Base-by-base conservation (phyloP, 768 basidiomycete species). In the Pleurotus sapidus region DNA sequence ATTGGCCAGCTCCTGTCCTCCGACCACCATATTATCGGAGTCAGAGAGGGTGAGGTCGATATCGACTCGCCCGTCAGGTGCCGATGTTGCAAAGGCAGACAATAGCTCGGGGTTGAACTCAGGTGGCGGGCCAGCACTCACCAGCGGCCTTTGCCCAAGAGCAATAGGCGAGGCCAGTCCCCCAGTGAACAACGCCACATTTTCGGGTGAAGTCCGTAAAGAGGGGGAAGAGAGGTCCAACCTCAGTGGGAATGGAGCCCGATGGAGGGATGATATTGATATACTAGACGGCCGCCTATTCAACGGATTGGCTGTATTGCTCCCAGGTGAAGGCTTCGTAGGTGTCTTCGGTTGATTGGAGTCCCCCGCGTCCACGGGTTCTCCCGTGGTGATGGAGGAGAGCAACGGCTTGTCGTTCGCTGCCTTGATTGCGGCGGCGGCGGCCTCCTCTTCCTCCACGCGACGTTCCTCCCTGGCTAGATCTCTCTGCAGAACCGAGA, bases 141-240 rank as follows among this genome's bases (percentile, higher is more conserved):
- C 82, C 46, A 88, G 88, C 4, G 91, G 90, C 64, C 84, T 88
- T 1, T 91, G 91, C 0, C 89, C 91, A 38, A 93, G 79, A 4
- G 87, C 89, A 30, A 93, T 91, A 5, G 91, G 91, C 5, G 90
- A 92, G 25, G 86, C 78, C 47, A 91, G 73, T 1, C 86, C 84
- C 46, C 78, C 84, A 1, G 80, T 71, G 58, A 82, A 86, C 55
- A 84, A 65, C 4, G 80, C 72, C 5, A 76, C 79, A 62, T 90
- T 88, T 43, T 87, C 85, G 0, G 86, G 75, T n/a, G 81, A 72
- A 25, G 90, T 77, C 46, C 84, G 83, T 56, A 91, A 75, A 9
- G 84, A 74, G 11, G 84, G 71, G 1, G 87, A 77, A n/a, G 91
- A 89, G 4, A 93, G 77, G 64, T 93, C 91, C n/a, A 93, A 82